phyloP scores from a whole-genome alignment of 768 basidiomycete species.

The Coprinopsis marcescibilis region DNA sequence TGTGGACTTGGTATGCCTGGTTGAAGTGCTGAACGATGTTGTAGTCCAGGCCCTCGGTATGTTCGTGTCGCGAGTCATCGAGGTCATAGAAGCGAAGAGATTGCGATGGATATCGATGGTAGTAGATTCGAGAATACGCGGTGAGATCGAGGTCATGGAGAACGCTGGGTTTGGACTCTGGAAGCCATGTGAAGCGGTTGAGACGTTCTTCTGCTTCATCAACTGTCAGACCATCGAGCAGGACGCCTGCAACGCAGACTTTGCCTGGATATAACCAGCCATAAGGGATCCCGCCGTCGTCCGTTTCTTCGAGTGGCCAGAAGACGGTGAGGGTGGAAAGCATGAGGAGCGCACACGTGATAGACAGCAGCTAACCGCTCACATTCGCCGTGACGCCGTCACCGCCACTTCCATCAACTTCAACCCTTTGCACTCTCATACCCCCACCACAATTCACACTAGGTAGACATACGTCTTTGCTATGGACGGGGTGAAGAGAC shows the following conservation, averaged over 20 bases:
- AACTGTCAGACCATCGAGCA: constrained; percentile 20
- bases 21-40: constrained; percentile 37
- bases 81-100: constrained; percentile 65
- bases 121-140: constrained; percentile 36
- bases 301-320: constrained; percentile 49
- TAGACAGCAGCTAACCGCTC: background rate
- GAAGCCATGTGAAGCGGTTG: background rate
- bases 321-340: constrained; percentile 36
- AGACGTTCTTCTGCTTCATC: background rate
- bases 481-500: constrained; percentile 34
- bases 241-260: constrained; percentile 48
- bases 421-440: no score
- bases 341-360: constrained; percentile 25
- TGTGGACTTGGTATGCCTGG: constrained; percentile 16
- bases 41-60: constrained; percentile 27
- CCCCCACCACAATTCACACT: no score
- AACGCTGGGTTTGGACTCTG: constrained; percentile 13
- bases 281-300: constrained; percentile 45
- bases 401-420: background rate
- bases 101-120: constrained; percentile 44
- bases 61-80: constrained; percentile 26
- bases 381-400: background rate
- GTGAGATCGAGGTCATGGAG: constrained; percentile 1
- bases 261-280: constrained; percentile 46
- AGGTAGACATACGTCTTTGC: no score